Evolutionary conservation across 208 protist genomes (phyloP), one percentile per base, ranked within the genome.

Genomic region (Leishmania arabica): DNA sequence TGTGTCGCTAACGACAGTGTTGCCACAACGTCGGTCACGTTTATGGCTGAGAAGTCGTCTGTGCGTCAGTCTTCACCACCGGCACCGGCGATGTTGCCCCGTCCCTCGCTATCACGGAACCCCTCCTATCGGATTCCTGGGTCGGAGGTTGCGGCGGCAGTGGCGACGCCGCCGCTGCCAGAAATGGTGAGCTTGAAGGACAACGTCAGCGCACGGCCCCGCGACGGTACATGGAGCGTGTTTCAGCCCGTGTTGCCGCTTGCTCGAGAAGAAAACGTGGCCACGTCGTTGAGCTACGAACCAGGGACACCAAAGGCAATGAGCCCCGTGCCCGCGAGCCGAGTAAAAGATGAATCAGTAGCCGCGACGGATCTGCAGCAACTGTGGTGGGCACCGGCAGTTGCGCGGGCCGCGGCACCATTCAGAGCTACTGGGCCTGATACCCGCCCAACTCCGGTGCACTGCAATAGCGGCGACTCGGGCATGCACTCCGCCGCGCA

Each of bases 231-330:
- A 17, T 17, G 34, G 31, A 21, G 37, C 73, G n/a, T 27, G 34
- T 24, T 40, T n/a, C 54, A 66, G 2, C 73, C 53, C 3, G 73
- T 77, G 37, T n/a, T 77, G 17, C 73, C 73, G 54, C 73, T 77
- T 62, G 73, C 73, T 27, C 31, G 49, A 47, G 73, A 77, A 47
- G 73, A 77, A 51, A 9, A 42, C 13, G 51, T 3, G 19, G 53
- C 37, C n/a, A 77, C 34, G 21, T 77, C 73, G 3, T n/a, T 47
- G 73, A 77, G 51, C 37, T 65, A 62, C 53, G 54, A 77, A 40
- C 19, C 7, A 31, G 27, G 31, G 17, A 62, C 73, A 40, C 47
- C 73, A 17, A 60, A 27, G 73, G 19, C 34, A 53, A 49, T 49
- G 34, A 49, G 54, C 37, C 49, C 24, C 9, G 60, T 42, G n/a